Conservation (phyloP, 2,329 filamentous ascomycete genomes). For the Xylariales sp. region DNA sequence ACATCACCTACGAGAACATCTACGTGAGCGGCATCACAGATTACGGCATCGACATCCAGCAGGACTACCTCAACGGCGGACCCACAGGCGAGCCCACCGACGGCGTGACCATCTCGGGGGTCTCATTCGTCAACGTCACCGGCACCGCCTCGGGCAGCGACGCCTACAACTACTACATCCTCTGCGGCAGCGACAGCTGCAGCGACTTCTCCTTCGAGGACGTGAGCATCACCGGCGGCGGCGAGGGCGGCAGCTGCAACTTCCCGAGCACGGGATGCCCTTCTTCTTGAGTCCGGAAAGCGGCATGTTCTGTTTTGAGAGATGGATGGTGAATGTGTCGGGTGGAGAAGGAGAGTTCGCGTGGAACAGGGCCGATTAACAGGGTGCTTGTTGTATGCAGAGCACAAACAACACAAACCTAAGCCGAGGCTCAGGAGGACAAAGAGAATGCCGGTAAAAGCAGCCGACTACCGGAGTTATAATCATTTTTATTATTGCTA, state of each 20-base stretch:
- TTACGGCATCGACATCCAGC: conserved; percentile 28
- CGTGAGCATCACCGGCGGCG: conserved; percentile 1
- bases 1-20: conserved; percentile 44
- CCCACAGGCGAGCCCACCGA: conserved; percentile 29
- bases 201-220: conserved; percentile 7
- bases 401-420: too few relatives aligned
- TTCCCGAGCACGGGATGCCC: conserved; percentile 1
- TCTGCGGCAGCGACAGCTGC: conserved; percentile 26
- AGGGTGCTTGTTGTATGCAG: too few relatives aligned
- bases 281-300: too few relatives aligned
- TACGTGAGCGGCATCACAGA: conserved; percentile 37
- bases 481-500: too few relatives aligned
- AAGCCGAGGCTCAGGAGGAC: too few relatives aligned
- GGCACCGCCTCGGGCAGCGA: conserved; percentile 1
- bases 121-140: conserved; percentile 26
- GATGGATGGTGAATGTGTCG: too few relatives aligned
- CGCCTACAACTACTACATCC: conserved; percentile 20
- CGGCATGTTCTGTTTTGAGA: too few relatives aligned
- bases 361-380: too few relatives aligned
- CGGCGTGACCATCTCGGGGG: conserved; percentile 33
- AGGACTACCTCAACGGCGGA: conserved; percentile 26
- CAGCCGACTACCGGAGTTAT: too few relatives aligned
- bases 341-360: too few relatives aligned
- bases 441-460: too few relatives aligned
- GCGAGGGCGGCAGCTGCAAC: conserved; percentile 4